A percentile compares a stretch with the other conserved stretches of the same genome.
phyloP scores from a whole-genome alignment of 371 early-diverging fungal species.

The Apophysomyces trapeziformis region DNA sequence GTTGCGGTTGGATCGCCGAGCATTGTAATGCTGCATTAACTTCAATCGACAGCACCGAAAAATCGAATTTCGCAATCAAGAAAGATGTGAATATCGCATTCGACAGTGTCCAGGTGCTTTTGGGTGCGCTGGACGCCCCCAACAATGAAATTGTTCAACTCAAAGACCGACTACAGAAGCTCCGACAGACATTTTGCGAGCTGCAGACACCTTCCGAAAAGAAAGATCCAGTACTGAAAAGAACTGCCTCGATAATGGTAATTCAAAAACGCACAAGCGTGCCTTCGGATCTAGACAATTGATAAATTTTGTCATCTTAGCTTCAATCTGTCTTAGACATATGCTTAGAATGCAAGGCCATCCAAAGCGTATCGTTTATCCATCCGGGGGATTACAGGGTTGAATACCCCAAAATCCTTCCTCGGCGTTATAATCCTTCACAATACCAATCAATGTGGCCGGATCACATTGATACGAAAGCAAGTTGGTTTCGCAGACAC shows the following conservation, averaged over 20 bases:
- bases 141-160: background rate
- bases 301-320: background rate
- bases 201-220: background rate
- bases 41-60: background rate
- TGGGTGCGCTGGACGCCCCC: constrained; percentile 28
- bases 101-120: constrained; percentile 23
- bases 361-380: background rate
- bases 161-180: constrained; percentile 16
- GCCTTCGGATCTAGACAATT: background rate
- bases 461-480: constrained; percentile 38
- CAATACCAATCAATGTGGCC: constrained; percentile 20
- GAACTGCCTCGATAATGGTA: constrained; percentile 8
- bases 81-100: constrained; percentile 21
- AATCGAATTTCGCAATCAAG: background rate
- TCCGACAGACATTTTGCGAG: constrained; percentile 2
- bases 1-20: constrained; percentile 26
- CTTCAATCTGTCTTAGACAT: background rate
- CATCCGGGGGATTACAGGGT: background rate
- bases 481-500: constrained; percentile 47
- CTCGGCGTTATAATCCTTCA: background rate
- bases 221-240: background rate
- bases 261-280: background rate
- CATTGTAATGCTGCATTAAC: constrained; percentile 15
- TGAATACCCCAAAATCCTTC: constrained; percentile 13
- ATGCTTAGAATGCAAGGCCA: background rate